Base-by-base conservation (phyloP, 345 rosid genomes). In the Mercurialis annua region DNA sequence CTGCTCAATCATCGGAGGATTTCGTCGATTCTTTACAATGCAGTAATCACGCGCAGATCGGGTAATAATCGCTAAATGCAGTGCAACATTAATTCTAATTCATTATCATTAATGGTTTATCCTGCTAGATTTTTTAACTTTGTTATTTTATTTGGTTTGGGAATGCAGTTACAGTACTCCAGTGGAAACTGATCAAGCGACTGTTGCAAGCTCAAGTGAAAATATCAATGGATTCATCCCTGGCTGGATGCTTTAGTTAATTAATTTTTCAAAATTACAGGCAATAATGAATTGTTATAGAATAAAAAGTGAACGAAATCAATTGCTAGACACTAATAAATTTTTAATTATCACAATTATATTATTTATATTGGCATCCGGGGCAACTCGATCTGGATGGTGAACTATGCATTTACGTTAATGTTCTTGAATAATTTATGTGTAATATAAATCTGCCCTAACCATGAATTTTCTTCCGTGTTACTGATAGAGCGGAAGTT, bases 241-340 rank as follows among this genome's bases (percentile, higher is more conserved):
- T 1, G 76, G 70, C 10, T 80, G 81, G 81, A 74, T 80, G 84
- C 68, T 53, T 46, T 77, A 72, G 62, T 10, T 59, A 31, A 2
- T 40, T n/a, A n/a, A 14, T 34, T 34, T 4, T 30, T 36, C 10
- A 21, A 51, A 51, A 24, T 34, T 1, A 1, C 21, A 34, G 4
- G 31, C 2, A 1, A 34, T 3, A 49, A 59, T 1, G 50, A 59
- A 49, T 24, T 16, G n/a, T 18, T 0, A 9, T 11, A 10, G 57
- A 64, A 64, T 30, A 46, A 38, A 40, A 24, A 31, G 4, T 30
- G 51, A 44, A 12, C 12, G 31, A 23, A 49, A 15, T 2, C 26
- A 44, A 67, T 57, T 44, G 31, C 16, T 20, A 47, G 24, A 29
- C 31, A 6, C 31, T 12, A 30, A 1, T 21, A 16, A 3, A 23